A percentile compares a stretch with the other conserved stretches of the same genome.
These are phyloP conservation scores for Aspergillus fumigatiaffinis DNA, from an alignment of 2,329 filamentous ascomycete species.

Conservation along the genomic window DNA sequence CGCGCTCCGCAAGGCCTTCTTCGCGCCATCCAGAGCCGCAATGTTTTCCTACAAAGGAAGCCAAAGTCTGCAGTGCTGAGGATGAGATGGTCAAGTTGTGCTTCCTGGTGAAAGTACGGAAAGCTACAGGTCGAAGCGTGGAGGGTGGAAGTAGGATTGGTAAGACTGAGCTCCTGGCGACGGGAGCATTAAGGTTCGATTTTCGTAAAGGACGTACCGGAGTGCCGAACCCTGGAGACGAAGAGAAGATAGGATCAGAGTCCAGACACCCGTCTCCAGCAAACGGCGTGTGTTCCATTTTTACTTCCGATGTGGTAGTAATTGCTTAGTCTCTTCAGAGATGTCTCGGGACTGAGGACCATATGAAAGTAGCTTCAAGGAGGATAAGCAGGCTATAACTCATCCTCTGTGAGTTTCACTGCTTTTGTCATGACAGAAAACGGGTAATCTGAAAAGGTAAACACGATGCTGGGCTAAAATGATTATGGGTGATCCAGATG, in stretches of 20 bases:
- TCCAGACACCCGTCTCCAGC: conserved; percentile 11
- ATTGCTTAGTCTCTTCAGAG: background rate
- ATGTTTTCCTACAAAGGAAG: conserved; percentile 84
- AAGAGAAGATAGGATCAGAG: conserved; percentile 69
- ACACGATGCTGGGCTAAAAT: background rate
- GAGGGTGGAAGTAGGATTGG: conserved; percentile 86
- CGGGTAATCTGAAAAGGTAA: background rate
- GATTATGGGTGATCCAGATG: background rate
- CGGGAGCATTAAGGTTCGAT: conserved; percentile 42
- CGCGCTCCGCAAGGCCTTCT: conserved; percentile 85
- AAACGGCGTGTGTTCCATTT: background rate
- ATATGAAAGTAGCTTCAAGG: background rate
- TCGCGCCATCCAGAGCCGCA: conserved; percentile 97
- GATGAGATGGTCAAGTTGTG: conserved; percentile 91
- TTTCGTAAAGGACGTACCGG: conserved; percentile 68
- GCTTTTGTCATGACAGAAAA: background rate
- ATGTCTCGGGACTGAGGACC: background rate
- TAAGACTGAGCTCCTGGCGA: conserved; percentile 63
- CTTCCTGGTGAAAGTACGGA: conserved; percentile 95
- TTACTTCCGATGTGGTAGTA: background rate
- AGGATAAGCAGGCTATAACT: background rate
- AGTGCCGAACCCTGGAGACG: conserved; percentile 85
- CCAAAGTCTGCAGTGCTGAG: conserved; percentile 76
- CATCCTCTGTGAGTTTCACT: background rate
- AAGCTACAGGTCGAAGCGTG: conserved; percentile 83